Evolutionary conservation across 169 alveolate genomes (phyloP).

Genomic region (Condylostoma magnum): DNA sequence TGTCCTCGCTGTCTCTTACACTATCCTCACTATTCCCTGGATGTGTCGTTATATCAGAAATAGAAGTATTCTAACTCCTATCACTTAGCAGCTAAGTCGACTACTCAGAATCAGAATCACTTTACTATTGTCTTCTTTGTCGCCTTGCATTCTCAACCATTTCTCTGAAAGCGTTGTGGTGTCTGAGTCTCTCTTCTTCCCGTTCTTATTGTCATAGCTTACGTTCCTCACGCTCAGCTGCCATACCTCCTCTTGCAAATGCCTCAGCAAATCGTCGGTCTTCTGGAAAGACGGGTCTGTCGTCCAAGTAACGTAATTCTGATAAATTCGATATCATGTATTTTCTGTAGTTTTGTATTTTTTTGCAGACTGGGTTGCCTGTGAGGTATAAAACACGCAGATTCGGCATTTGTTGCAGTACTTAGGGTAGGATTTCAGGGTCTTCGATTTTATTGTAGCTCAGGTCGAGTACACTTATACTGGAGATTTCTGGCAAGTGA

Average conservation of each 20-base stretch:
- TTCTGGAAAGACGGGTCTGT: constrained; percentile 86
- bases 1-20: neutral
- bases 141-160: constrained; percentile 62
- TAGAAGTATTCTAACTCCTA: no score
- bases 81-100: no score
- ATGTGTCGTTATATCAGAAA: no score
- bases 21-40: no score
- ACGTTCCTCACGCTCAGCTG: constrained; percentile 83
- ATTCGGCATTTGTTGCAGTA: constrained; percentile 72
- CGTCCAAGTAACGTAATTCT: constrained; percentile 82
- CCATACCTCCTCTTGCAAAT: constrained; percentile 85
- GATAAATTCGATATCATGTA: constrained; percentile 70
- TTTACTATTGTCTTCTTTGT: constrained; percentile 26
- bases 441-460: constrained; percentile 83
- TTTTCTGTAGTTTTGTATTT: constrained; percentile 80
- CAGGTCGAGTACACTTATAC: constrained; percentile 77
- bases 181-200: constrained; percentile 65
- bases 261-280: constrained; percentile 90
- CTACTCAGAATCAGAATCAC: neutral
- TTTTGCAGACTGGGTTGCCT: constrained; percentile 77
- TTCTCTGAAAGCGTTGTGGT: constrained; percentile 67
- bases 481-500: constrained; percentile 74
- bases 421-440: constrained; percentile 67
- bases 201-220: constrained; percentile 68
- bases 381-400: constrained; percentile 78